Percentiles rank a stretch among this genome's conserved stretches.
Conservation (phyloP, 306 rosid species). For the Quercus rubra region DNA sequence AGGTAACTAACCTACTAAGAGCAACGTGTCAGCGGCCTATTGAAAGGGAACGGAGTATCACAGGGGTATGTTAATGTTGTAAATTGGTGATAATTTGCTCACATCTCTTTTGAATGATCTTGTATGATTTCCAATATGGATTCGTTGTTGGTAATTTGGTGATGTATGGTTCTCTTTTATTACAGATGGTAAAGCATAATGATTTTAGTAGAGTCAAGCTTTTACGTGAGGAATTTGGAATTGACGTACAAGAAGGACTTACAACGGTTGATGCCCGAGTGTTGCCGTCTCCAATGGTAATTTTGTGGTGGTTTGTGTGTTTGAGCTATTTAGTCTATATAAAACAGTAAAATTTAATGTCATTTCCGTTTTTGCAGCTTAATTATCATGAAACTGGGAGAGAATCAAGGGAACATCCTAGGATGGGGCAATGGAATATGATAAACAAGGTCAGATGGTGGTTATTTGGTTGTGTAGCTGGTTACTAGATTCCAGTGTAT, state of each 20-base stretch:
- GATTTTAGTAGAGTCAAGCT: neutral
- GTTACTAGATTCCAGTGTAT: neutral
- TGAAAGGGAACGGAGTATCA: neutral
- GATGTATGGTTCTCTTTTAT: neutral
- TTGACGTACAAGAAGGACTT: conserved; percentile 11
- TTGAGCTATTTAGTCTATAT: neutral
- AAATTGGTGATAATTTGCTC: neutral
- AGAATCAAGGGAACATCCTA: conserved; percentile 46
- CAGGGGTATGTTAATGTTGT: neutral
- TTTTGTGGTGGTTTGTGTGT: neutral
- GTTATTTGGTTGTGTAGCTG: too few relatives aligned
- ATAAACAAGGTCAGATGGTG: conserved; percentile 53
- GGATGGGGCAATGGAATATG: conserved; percentile 90
- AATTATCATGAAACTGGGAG: conserved; percentile 47
- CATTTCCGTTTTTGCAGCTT: conserved; percentile 39
- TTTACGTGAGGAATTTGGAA: conserved; percentile 32
- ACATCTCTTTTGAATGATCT: neutral
- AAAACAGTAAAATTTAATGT: neutral
- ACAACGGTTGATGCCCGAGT: conserved; percentile 41
- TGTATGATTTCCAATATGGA: neutral
- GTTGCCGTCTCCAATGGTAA: conserved; percentile 45
- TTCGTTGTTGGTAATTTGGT: neutral
- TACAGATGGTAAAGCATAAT: conserved; percentile 15
- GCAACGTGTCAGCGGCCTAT: conserved; percentile 44
- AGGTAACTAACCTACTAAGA: conserved; percentile 33